These are phyloP conservation scores for Coffea humblotiana DNA, from an alignment of 305 asterid species.

Conservation along the genomic window DNA sequence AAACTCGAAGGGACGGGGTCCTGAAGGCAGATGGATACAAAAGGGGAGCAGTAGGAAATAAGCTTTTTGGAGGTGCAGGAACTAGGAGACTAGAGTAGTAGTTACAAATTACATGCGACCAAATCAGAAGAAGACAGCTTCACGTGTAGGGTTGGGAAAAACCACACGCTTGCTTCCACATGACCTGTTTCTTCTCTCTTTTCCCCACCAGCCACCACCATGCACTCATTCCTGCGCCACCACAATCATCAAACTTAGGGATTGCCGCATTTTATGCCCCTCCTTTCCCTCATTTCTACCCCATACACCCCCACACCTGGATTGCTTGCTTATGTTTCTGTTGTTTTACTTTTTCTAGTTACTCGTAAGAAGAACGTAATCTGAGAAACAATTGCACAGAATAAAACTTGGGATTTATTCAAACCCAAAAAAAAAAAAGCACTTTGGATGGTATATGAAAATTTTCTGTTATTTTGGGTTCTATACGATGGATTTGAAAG, in stretches of 20 bases:
- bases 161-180: slow-evolving; percentile 28
- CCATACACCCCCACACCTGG: too few relatives aligned
- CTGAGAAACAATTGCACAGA: too few relatives aligned
- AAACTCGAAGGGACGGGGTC: too few relatives aligned
- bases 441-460: too few relatives aligned
- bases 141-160: slow-evolving; percentile 34
- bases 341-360: background rate
- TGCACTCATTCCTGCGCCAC: background rate
- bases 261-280: slow-evolving; percentile 1
- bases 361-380: too few relatives aligned
- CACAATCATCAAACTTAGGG: background rate
- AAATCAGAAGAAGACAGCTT: slow-evolving; percentile 22
- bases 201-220: background rate
- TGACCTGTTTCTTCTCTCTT: slow-evolving; percentile 12
- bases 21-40: background rate
- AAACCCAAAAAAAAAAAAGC: too few relatives aligned
- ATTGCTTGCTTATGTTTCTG: background rate
- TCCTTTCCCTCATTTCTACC: background rate
- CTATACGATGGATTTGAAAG: too few relatives aligned
- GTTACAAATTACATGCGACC: slow-evolving; percentile 12
- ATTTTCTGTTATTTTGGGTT: too few relatives aligned
- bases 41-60: background rate
- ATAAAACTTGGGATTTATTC: too few relatives aligned
- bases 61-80: background rate
- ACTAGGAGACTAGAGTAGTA: background rate